Percentiles rank a stretch among this genome's conserved stretches.
Conservation (phyloP, 441 rosid genomes). For the Flueggea neowawraea region DNA sequence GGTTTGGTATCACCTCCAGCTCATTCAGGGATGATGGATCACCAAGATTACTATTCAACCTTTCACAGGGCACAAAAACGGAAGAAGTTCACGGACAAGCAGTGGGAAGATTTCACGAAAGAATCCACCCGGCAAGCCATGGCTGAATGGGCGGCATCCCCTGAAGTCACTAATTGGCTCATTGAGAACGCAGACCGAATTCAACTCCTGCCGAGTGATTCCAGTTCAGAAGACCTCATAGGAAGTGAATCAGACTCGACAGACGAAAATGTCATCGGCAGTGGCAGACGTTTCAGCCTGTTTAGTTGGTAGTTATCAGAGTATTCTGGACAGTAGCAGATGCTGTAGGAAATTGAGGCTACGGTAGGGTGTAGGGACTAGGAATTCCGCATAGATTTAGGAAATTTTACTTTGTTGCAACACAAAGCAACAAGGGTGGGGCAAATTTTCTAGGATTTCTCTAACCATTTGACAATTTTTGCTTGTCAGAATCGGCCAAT, state of each 20-base stretch:
- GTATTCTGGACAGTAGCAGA: background rate
- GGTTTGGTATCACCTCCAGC: slow-evolving; percentile 33
- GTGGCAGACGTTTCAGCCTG: slow-evolving; percentile 27
- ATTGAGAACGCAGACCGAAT: slow-evolving; percentile 68
- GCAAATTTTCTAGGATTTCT: slow-evolving; percentile 1
- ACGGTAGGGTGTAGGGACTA: background rate
- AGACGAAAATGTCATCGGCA: slow-evolving; percentile 34
- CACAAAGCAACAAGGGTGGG: background rate
- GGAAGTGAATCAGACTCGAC: slow-evolving; percentile 72
- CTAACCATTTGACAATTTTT: background rate
- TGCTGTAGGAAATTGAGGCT: slow-evolving; percentile 9
- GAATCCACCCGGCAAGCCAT: slow-evolving; percentile 82
- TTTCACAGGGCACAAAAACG: slow-evolving; percentile 53
- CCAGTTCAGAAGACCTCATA: slow-evolving; percentile 42
- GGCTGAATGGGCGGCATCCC: slow-evolving; percentile 70
- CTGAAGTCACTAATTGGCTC: slow-evolving; percentile 74
- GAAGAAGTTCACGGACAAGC: slow-evolving; percentile 60
- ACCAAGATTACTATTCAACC: slow-evolving; percentile 61
- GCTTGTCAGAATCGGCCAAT: too few species aligned
- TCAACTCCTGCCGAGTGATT: slow-evolving; percentile 48
- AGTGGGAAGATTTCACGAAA: slow-evolving; percentile 74
- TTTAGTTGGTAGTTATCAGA: slow-evolving; percentile 31
- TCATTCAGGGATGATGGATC: slow-evolving; percentile 14
- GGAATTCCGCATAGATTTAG: slow-evolving; percentile 11
- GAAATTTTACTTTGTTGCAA: slow-evolving; percentile 1